Conservation (phyloP, 2,329 filamentous ascomycete species). For the Colletotrichum sp. region DNA sequence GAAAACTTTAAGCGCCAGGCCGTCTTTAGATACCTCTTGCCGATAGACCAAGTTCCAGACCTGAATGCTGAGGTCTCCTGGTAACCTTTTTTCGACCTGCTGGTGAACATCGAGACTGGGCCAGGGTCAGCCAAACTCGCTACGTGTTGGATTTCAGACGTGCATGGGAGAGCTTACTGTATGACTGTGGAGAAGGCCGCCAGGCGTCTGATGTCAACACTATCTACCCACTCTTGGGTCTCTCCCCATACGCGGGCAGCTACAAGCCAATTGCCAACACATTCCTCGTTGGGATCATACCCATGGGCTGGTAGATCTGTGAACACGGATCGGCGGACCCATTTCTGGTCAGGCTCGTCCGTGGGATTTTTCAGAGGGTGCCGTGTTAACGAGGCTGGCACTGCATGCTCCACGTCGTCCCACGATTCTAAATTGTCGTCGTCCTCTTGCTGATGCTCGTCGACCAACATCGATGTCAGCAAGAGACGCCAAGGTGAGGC, state of each 20-base stretch:
- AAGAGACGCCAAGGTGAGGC: background rate
- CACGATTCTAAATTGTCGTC: background rate
- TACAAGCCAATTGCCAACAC: background rate
- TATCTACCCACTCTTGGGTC: background rate
- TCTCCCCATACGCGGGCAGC: background rate
- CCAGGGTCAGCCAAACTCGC: background rate
- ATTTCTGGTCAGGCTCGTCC: background rate
- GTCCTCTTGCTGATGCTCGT: background rate
- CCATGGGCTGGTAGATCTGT: background rate
- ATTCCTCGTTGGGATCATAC: background rate
- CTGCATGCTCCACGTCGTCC: background rate
- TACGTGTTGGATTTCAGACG: background rate
- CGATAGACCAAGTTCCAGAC: background rate
- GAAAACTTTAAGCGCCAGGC: background rate
- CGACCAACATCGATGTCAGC: background rate
- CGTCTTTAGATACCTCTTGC: background rate
- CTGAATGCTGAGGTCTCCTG: background rate
- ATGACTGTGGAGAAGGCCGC: background rate
- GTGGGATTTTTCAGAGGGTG: background rate
- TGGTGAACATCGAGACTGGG: background rate
- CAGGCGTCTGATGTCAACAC: background rate
- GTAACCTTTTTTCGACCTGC: background rate
- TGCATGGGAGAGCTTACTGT: background rate
- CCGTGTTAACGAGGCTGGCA: accelerated
- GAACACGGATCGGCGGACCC: background rate